Conservation (phyloP, 805 yeast genomes). For the Saitoella complicata region DNA sequence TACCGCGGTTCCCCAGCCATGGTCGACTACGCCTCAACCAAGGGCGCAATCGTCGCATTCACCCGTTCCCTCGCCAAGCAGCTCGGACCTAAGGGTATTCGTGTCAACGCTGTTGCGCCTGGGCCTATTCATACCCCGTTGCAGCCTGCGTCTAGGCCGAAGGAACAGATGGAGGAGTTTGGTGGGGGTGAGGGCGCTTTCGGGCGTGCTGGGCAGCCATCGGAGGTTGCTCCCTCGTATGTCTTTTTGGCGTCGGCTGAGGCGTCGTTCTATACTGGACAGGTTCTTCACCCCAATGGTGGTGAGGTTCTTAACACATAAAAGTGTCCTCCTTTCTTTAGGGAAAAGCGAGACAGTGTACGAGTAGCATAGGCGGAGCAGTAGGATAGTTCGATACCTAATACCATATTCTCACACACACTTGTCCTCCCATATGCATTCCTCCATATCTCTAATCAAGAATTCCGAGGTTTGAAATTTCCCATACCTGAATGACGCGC, state of each 20-base stretch:
- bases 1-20: conserved; percentile 23
- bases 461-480: too few species aligned
- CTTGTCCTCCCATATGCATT: too few species aligned
- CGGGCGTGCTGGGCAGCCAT: conserved; percentile 1
- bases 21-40: conserved; percentile 24
- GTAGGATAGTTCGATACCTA: too few species aligned
- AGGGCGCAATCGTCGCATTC: conserved; percentile 24
- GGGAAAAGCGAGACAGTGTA: too few species aligned
- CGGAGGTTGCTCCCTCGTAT: conserved; percentile 1
- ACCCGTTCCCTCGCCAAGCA: conserved; percentile 34
- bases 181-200: not conserved
- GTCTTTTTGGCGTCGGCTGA: conserved; percentile 1
- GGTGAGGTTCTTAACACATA: too few species aligned
- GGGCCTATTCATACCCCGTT: conserved; percentile 42
- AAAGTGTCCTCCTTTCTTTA: too few species aligned
- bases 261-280: not conserved
- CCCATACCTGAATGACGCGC: too few species aligned
- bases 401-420: too few species aligned
- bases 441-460: too few species aligned
- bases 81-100: conserved; percentile 38
- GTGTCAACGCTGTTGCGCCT: conserved; percentile 43
- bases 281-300: not conserved
- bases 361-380: too few species aligned
- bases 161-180: not conserved
- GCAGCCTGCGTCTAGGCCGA: not conserved